Conservation (phyloP, 495 filamentous ascomycete genomes). For the Sphaerosporella brunnea region DNA sequence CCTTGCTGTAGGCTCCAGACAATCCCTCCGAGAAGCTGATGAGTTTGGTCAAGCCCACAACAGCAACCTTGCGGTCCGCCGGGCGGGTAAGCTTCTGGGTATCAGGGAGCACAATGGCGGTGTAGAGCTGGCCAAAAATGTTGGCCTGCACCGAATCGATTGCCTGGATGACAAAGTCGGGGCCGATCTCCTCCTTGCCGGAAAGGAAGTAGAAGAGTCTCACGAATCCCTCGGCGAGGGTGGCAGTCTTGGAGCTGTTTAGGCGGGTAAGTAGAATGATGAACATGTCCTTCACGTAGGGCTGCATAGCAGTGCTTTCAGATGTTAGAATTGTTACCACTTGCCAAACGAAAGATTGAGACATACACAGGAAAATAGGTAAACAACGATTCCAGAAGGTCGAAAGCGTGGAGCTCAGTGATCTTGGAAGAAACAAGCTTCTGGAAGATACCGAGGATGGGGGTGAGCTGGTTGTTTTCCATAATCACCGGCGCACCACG, state of each 20-base stretch:
- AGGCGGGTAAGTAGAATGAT: slow-evolving; percentile 67
- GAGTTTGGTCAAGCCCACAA: slow-evolving; percentile 80
- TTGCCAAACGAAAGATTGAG: neutral
- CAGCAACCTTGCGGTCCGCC: slow-evolving; percentile 79
- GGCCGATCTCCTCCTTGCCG: slow-evolving; percentile 57
- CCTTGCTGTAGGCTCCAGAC: slow-evolving; percentile 50
- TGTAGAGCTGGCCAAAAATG: slow-evolving; percentile 70
- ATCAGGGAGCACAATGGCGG: slow-evolving; percentile 66
- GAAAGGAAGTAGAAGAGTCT: slow-evolving; percentile 86
- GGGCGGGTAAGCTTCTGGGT: slow-evolving; percentile 75
- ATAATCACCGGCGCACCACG: slow-evolving; percentile 47
- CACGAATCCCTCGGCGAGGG: slow-evolving; percentile 61
- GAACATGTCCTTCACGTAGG: slow-evolving; percentile 64
- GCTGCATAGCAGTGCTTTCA: slow-evolving; percentile 42
- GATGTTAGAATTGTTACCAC: slow-evolving; percentile 21
- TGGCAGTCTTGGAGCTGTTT: slow-evolving; percentile 59
- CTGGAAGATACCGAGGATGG: slow-evolving; percentile 82
- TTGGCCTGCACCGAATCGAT: slow-evolving; percentile 63
- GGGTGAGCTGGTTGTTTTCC: slow-evolving; percentile 52
- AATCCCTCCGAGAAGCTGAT: slow-evolving; percentile 68
- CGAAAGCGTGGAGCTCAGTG: slow-evolving; percentile 67
- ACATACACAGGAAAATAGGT: slow-evolving; percentile 51
- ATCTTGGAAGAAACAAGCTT: slow-evolving; percentile 55
- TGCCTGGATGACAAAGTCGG: slow-evolving; percentile 71
- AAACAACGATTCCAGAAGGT: slow-evolving; percentile 67